These are phyloP conservation scores for Talaromyces sp. DNA, from an alignment of 2,329 filamentous ascomycete genomes.

Conservation along the genomic window DNA sequence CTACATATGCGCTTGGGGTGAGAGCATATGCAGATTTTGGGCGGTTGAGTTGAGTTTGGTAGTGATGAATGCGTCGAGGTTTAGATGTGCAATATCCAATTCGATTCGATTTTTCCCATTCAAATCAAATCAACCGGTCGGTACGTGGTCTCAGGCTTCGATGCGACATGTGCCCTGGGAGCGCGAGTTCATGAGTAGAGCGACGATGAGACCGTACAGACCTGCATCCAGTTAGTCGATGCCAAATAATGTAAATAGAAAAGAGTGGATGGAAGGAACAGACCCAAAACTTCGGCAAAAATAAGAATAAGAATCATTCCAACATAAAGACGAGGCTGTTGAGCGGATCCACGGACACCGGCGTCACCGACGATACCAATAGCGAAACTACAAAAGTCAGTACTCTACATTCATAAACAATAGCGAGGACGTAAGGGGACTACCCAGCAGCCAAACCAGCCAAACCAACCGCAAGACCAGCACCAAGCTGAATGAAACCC, in stretches of 20 bases:
- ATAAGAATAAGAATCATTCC: conserved; percentile 99
- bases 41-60: background rate
- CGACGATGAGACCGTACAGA: conserved; percentile 98
- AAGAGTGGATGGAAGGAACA: conserved; percentile 37
- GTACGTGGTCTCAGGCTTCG: background rate
- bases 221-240: conserved; percentile 53
- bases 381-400: conserved; percentile 59
- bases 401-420: conserved; percentile 13
- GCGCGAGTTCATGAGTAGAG: conserved; percentile 99
- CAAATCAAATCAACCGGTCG: background rate
- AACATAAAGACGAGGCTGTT: conserved; percentile 70
- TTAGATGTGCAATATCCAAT: background rate
- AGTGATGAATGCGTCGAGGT: background rate
- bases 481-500: conserved; percentile 81
- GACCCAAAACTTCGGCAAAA: conserved; percentile 98
- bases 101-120: background rate
- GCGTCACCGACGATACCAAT: conserved; percentile 74
- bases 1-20: background rate
- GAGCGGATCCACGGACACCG: conserved; percentile 53
- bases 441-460: conserved; percentile 74
- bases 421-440: background rate
- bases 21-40: background rate
- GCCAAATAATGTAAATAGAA: background rate
- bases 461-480: conserved; percentile 77
- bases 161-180: conserved; percentile 64